A percentile compares a stretch with the other conserved stretches of the same genome.
Evolutionary conservation across 1,284 basidiomycete species (phyloP).

Genomic region (Rhodotorula sp.): DNA sequence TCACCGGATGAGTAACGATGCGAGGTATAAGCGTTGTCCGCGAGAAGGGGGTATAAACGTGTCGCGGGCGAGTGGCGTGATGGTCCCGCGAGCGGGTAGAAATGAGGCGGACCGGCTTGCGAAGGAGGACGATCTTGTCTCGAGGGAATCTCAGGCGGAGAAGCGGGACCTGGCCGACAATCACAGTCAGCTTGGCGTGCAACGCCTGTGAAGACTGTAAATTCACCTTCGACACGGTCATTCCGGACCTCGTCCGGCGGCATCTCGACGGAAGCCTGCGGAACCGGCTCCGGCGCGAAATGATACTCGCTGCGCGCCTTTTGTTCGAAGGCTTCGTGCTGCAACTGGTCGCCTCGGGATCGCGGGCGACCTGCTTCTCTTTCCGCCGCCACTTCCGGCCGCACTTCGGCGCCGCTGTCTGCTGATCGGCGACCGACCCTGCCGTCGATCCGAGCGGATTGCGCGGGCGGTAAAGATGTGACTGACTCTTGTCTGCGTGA

Average conservation of each 20-base stretch:
- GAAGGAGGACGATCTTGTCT: neutral
- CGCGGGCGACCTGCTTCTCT: neutral
- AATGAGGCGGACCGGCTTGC: neutral
- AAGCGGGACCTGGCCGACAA: neutral
- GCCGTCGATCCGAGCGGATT: neutral
- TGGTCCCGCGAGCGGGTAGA: neutral
- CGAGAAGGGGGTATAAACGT: neutral
- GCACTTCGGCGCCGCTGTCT: neutral
- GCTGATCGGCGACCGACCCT: neutral
- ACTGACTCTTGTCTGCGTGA: constrained; percentile 7
- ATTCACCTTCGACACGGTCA: neutral
- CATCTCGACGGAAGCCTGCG: neutral
- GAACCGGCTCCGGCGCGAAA: neutral
- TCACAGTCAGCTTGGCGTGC: too few relatives aligned
- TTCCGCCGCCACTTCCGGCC: too few relatives aligned
- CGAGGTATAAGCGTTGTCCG: neutral
- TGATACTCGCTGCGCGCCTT: neutral
- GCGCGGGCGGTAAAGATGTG: neutral
- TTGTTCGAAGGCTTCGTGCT: neutral
- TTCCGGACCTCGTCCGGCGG: too few relatives aligned
- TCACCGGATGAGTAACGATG: neutral
- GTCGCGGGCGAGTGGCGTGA: constrained; percentile 4
- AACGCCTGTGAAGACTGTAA: too few relatives aligned
- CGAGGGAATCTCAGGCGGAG: neutral
- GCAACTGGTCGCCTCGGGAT: neutral